Evolutionary conservation across 2,329 filamentous ascomycete species (phyloP), one percentile per base, ranked within the genome.

Genomic region (Fusarium albidum): DNA sequence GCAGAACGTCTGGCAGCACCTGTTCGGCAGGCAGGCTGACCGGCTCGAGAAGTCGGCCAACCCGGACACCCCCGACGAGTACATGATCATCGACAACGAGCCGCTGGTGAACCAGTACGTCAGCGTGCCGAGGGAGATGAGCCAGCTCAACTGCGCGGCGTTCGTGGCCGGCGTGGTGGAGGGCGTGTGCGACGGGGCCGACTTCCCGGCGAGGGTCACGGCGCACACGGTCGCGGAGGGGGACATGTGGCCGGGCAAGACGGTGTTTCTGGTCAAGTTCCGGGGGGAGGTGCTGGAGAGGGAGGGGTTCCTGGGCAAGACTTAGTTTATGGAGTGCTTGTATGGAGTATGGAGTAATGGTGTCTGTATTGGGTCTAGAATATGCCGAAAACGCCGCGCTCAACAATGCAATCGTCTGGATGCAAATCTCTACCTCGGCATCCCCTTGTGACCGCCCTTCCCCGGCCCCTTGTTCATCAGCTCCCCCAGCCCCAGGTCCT

Each of bases 81-180:
- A 98, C 80, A 98, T 99, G 94, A 95, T 99, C 67, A 91, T 93
- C 67, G 95, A 99, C 77, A 98, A 99, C 76, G 95, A 98, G 72
- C 95, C 95, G 17, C 82, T 98, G 43, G 94, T 98, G 32, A 98
- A 97, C 75, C 88, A 89, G 58, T 98, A 95, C 77, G 90, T 99
- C 70, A 92, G 87, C 67, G 89, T 98, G 46, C 95, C 95, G 13
- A 89, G 89, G 69, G 95, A 99, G 76, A 96, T 99, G 91, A 92
- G 85, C 75, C 91, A 95, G 82, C 82, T 99, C 69, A 98, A 97
- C 74, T 97, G 94, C 75, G 95, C 94, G 14, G 95, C 95, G 9
- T 99, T 91, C 71, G 92, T 96, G 15, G 95, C 95, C 1, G 95
- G 95, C 14, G 90, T 99, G 59, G 88, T 99, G 50, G 95, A 99